Conservation (phyloP, 306 rosid species). For the Vicia sativa region DNA sequence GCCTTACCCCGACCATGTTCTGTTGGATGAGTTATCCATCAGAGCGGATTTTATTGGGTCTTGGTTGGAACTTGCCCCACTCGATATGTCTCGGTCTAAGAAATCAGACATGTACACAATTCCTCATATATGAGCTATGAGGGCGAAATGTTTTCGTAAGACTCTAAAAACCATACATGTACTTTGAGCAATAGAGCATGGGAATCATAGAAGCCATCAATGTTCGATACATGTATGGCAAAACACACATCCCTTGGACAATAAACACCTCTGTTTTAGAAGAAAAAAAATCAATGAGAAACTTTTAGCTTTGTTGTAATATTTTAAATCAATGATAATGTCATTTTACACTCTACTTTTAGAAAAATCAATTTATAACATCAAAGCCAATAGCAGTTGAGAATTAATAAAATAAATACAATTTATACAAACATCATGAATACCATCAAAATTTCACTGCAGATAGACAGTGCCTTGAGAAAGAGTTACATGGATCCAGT, state of each 20-base stretch:
- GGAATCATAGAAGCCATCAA: background rate
- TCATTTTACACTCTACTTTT: background rate
- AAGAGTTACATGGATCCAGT: background rate
- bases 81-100: no score
- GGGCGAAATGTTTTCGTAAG: no score
- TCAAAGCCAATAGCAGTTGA: background rate
- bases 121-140: no score
- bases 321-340: background rate
- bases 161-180: no score
- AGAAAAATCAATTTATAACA: background rate
- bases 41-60: no score
- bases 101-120: no score
- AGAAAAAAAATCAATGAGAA: background rate
- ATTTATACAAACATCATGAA: background rate
- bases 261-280: background rate
- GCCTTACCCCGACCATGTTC: no score
- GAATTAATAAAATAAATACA: background rate
- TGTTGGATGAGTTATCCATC: no score
- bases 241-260: background rate
- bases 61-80: no score
- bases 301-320: background rate
- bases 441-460: constrained; percentile 1
- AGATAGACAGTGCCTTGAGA: background rate
- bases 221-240: background rate
- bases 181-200: background rate